A percentile compares a stretch with the other conserved stretches of the same genome.
Evolutionary conservation across 768 basidiomycete species (phyloP).

Genomic region (Tremella yokohamensis): DNA sequence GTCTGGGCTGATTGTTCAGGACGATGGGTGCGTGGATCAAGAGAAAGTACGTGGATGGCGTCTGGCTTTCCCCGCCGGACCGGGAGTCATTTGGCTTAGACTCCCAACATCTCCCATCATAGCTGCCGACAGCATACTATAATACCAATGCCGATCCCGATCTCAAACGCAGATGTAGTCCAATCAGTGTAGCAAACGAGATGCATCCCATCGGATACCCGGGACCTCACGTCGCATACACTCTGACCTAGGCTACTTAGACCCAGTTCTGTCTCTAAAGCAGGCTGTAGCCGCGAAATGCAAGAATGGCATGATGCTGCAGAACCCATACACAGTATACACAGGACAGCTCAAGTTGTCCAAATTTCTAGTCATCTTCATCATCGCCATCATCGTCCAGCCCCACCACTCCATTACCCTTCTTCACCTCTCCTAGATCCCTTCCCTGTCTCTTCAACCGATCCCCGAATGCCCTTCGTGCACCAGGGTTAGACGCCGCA

Average conservation of each 20-base stretch:
- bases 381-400: slow-evolving; percentile 55
- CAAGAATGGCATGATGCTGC: too few relatives aligned
- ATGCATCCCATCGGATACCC: too few relatives aligned
- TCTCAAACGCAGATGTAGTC: too few relatives aligned
- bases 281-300: too few relatives aligned
- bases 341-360: too few relatives aligned
- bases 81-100: slow-evolving; percentile 15
- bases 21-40: slow-evolving; percentile 38
- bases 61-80: slow-evolving; percentile 39
- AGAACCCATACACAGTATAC: too few relatives aligned
- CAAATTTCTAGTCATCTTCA: slow-evolving; percentile 18
- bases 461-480: slow-evolving; percentile 72
- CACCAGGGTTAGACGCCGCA: slow-evolving; percentile 74
- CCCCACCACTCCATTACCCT: slow-evolving; percentile 47
- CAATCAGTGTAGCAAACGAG: too few relatives aligned
- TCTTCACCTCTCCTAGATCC: slow-evolving; percentile 54
- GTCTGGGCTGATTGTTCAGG: slow-evolving; percentile 14
- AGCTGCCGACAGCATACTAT: too few relatives aligned
- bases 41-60: slow-evolving; percentile 47
- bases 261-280: too few relatives aligned
- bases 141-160: too few relatives aligned
- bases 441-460: slow-evolving; percentile 73
- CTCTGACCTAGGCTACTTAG: too few relatives aligned
- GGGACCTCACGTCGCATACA: too few relatives aligned
- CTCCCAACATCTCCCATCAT: background rate